Conservation (phyloP, 2,329 filamentous ascomycete species). For the Paracorniculantispora psalliotae region DNA sequence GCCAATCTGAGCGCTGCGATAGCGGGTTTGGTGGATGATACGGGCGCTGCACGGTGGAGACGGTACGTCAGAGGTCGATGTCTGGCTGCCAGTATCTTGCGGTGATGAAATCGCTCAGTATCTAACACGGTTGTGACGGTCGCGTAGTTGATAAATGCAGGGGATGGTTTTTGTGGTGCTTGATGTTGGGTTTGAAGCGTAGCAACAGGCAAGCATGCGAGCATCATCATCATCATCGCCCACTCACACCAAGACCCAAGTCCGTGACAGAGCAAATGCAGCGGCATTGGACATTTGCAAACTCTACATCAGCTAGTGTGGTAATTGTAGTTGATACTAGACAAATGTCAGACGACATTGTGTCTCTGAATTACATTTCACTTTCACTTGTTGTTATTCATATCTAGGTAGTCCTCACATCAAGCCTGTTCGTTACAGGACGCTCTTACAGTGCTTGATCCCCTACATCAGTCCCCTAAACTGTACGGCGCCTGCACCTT, state of each 20-base stretch:
- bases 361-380: too few relatives aligned
- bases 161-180: neutral
- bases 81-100: neutral
- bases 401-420: too few relatives aligned
- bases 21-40: neutral
- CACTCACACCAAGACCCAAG: neutral
- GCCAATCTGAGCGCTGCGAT: constrained; percentile 3
- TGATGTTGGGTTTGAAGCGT: neutral
- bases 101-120: neutral
- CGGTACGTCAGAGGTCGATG: neutral
- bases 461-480: neutral
- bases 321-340: too few relatives aligned
- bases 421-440: too few relatives aligned
- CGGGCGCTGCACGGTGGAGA: neutral
- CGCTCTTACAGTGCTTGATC: too few relatives aligned
- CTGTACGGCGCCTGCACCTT: neutral
- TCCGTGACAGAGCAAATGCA: neutral
- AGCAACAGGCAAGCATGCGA: too few relatives aligned
- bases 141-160: too few relatives aligned
- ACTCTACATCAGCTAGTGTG: too few relatives aligned
- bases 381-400: too few relatives aligned
- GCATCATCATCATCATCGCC: neutral
- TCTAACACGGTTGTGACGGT: too few relatives aligned
- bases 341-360: too few relatives aligned
- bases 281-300: neutral